These are phyloP conservation scores for Chaetomium olivaceum DNA, from an alignment of 2,329 filamentous ascomycete genomes.

Conservation along the genomic window DNA sequence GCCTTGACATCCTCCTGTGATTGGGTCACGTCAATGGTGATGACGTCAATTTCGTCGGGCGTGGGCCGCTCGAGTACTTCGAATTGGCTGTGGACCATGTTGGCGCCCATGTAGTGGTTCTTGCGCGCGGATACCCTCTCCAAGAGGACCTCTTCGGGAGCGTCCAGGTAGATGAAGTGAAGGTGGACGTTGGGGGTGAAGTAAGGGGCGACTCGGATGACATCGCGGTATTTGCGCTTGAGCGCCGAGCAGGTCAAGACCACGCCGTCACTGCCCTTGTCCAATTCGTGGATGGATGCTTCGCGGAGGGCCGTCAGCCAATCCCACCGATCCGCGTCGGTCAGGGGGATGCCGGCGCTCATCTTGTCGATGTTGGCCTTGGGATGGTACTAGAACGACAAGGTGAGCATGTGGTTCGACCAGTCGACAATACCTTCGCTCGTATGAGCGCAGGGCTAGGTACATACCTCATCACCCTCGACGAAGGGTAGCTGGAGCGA, in stretches of 20 bases:
- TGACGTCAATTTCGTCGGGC: constrained; percentile 68
- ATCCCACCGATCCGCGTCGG: constrained; percentile 94
- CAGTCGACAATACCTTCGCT: not conserved
- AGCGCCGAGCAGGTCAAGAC: constrained; percentile 94
- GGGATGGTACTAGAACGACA: constrained; percentile 64
- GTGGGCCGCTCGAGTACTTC: constrained; percentile 80
- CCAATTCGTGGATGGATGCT: constrained; percentile 59
- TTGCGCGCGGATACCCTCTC: constrained; percentile 72
- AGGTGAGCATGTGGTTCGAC: constrained; percentile 12
- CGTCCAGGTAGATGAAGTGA: constrained; percentile 90
- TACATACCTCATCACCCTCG: constrained; percentile 73
- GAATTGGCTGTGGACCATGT: constrained; percentile 94
- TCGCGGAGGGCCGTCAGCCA: constrained; percentile 83
- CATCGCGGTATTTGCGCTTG: constrained; percentile 95
- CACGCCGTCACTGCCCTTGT: constrained; percentile 67
- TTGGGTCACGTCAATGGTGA: constrained; percentile 68
- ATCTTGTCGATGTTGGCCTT: constrained; percentile 87
- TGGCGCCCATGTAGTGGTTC: constrained; percentile 92
- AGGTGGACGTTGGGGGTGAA: constrained; percentile 71
- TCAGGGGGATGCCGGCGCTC: constrained; percentile 78
- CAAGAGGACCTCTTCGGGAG: constrained; percentile 72
- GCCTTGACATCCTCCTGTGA: constrained; percentile 60
- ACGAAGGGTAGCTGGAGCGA: constrained; percentile 68
- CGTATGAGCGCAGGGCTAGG: not conserved
- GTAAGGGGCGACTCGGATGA: constrained; percentile 79